Evolutionary conservation across 1,284 basidiomycete species (phyloP), one percentile per base, ranked within the genome.

Genomic region (Cerioporus squamosus): DNA sequence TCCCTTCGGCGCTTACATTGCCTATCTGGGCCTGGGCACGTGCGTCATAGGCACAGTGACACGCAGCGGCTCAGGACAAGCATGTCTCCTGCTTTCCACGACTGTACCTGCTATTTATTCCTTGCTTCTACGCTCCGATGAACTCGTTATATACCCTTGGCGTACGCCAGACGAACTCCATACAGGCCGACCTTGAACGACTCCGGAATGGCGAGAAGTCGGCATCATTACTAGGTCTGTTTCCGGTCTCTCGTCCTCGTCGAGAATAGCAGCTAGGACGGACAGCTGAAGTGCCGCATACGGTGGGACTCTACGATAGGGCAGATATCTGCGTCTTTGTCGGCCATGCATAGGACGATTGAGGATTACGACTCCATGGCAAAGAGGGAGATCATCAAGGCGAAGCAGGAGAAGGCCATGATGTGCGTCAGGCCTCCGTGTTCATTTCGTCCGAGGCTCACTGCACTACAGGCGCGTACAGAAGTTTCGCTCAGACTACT

Each of bases 301-400:
- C n/a, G 43, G 38, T 59, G 59, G 63, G 46, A 60, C 51, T 44
- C 56, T 49, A 23, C 50, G 67, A 53, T 77, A 97, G 95, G 95
- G 73, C 95, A 97, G 83, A 94, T 98, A 76, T 93, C 93, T 36
- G 95, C 95, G 26, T 95, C 94, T 15, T 79, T 98, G 18, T 85
- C 93, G n/a, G 94, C 94, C 2, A 89, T 98, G 81, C 88, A 93
- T 55, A 80, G 95, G 55, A 94, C 96, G 55, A 88, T 97, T 63
- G 95, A 97, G 67, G 96, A 98, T 70, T 98, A 97, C 70, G 95
- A 97, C 70, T 90, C 92, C 12, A 95, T 98, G 93, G 93, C 93
- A 0, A 92, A 90, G 77, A 84, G 95, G 63, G 95, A 98, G 74
- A 94, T 97, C 69, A 92, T 97, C 53, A 94, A 93, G 66, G 88